Evolutionary conservation across 2,329 filamentous ascomycete species (phyloP), one percentile per base, ranked within the genome.

Genomic region (Amphichorda felina): DNA sequence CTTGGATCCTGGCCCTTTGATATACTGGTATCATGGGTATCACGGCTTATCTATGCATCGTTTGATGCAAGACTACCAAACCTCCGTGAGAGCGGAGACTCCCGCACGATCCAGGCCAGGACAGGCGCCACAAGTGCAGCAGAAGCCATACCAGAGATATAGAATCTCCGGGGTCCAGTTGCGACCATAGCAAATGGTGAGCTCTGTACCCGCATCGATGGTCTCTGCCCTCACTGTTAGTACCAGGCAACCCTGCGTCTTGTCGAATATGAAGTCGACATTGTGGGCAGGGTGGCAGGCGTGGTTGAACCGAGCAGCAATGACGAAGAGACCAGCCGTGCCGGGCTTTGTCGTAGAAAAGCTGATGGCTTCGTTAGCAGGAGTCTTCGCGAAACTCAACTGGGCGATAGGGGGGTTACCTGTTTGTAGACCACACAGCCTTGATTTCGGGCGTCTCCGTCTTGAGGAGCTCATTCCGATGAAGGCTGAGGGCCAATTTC

Each of bases 231-330:
- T 46, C 2, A 65, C 54, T 2, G 49, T 53, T 40, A 75, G 55
- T 1, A 56, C 49, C 24, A 78, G 59, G 3, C 53, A 47, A 6
- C 52, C 41, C 2, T 42, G 38, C 0, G 37, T 28, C 0, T 34
- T 5, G 34, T 68, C 57, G 42, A 61, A 72, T 1, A 32, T 42
- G 44, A 68, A 75, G 2, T 51, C 42, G 18, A 72, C 46, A 30
- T 64, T 70, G 36, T 59, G 48, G 3, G 43, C 48, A 0, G 60
- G 56, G 2, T 43, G 39, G 45, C 73, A 78, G 0, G 70, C 64
- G 45, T 78, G 73, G 46, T 78, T 78, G 52, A 78, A 75, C 3
- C 72, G 60, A 0, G 70, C 65, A 0, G 64, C 68, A 5, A 70
- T 54, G 1, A 65, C 56, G 38, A 72, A 74, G 3, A 75, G 40